Evolutionary conservation across 2,329 filamentous ascomycete genomes (phyloP).

Genomic region (Fusarium liriodendri): DNA sequence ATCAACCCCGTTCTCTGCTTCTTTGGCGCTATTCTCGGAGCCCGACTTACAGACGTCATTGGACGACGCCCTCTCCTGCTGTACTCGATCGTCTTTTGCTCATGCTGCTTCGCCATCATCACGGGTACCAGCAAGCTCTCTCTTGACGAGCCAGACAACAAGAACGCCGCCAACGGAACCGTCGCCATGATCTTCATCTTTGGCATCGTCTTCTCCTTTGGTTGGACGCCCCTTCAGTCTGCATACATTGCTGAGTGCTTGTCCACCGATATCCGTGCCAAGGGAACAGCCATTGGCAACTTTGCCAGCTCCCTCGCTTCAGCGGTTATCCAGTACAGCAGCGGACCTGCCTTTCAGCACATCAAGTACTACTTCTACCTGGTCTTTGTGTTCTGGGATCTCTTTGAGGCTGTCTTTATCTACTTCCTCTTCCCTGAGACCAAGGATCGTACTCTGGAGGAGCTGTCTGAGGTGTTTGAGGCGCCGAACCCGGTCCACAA

Average conservation of each 20-base stretch:
- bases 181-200: slow-evolving; percentile 64
- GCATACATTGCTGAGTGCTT: slow-evolving; percentile 63
- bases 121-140: slow-evolving; percentile 60
- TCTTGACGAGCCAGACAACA: slow-evolving; percentile 49
- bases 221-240: slow-evolving; percentile 61
- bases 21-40: slow-evolving; percentile 63
- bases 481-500: slow-evolving; percentile 58
- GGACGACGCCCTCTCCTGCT: slow-evolving; percentile 68
- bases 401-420: slow-evolving; percentile 55
- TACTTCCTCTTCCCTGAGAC: slow-evolving; percentile 64
- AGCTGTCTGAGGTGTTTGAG: slow-evolving; percentile 64
- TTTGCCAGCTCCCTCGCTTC: slow-evolving; percentile 52
- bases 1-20: slow-evolving; percentile 66
- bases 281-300: slow-evolving; percentile 58
- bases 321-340: slow-evolving; percentile 57
- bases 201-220: slow-evolving; percentile 61
- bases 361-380: slow-evolving; percentile 59
- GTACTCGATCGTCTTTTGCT: slow-evolving; percentile 58
- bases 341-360: slow-evolving; percentile 55
- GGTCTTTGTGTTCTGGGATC: slow-evolving; percentile 59
- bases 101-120: slow-evolving; percentile 60
- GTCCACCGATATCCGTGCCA: slow-evolving; percentile 57
- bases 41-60: slow-evolving; percentile 65
- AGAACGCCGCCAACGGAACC: slow-evolving; percentile 55
- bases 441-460: slow-evolving; percentile 63